A percentile compares a stretch with the other conserved stretches of the same genome.
phyloP scores from a whole-genome alignment of 257 asterid species.

The Ligustrum vulgare region DNA sequence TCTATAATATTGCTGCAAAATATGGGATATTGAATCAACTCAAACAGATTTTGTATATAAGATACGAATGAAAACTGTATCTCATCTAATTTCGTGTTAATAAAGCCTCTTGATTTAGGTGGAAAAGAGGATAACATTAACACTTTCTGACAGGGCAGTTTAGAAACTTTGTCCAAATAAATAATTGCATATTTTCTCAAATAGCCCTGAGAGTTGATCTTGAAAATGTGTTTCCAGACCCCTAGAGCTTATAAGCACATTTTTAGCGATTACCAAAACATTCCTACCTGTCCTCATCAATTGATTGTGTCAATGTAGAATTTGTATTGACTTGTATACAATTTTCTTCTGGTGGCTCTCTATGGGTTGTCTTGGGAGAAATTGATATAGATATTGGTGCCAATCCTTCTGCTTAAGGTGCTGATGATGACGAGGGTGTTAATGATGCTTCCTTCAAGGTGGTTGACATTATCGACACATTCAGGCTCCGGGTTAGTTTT shows the following conservation, averaged over 20 bases:
- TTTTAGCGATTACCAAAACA: background rate
- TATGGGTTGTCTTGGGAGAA: conserved; percentile 77
- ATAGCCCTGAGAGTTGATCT: background rate
- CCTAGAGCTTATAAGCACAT: background rate
- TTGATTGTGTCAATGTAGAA: too few species aligned
- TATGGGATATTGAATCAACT: too few species aligned
- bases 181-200: background rate
- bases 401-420: conserved; percentile 89
- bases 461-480: conserved; percentile 88
- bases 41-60: background rate
- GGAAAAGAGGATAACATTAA: background rate
- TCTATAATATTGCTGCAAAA: background rate
- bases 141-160: background rate
- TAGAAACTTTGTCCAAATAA: too few species aligned
- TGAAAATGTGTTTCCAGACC: background rate
- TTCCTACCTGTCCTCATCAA: too few species aligned
- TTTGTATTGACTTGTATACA: background rate
- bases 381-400: conserved; percentile 86
- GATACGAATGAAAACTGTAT: background rate
- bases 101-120: background rate
- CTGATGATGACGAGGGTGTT: conserved; percentile 72
- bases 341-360: background rate
- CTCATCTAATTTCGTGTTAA: background rate
- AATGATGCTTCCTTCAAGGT: conserved; percentile 67
- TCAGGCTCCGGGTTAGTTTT: conserved; percentile 71